Conservation (phyloP, 2,329 filamentous ascomycete genomes). For the Corynespora cassiicola region DNA sequence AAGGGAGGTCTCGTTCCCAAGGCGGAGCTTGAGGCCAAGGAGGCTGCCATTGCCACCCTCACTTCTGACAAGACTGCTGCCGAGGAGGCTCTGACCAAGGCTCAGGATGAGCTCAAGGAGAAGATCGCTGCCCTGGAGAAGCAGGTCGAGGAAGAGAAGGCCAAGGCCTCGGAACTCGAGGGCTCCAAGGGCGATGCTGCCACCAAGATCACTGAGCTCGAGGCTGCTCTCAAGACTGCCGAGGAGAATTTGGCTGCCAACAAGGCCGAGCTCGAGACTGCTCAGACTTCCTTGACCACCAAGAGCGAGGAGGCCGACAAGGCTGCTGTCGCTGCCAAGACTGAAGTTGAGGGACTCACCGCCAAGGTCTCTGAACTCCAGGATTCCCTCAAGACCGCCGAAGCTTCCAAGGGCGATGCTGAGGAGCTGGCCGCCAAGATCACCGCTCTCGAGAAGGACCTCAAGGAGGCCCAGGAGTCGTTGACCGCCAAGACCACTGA, state of each 20-base stretch:
- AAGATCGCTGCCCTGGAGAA: conserved; percentile 22
- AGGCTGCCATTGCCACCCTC: conserved; percentile 4
- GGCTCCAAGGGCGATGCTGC: conserved; percentile 19
- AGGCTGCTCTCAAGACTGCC: conserved; percentile 22
- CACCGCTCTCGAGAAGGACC: conserved; percentile 9
- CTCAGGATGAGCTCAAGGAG: conserved; percentile 11
- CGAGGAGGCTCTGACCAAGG: conserved; percentile 14
- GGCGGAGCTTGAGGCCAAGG: conserved; percentile 13
- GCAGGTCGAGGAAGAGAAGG: conserved; percentile 30
- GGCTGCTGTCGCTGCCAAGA: conserved; percentile 25
- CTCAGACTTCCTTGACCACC: conserved; percentile 20
- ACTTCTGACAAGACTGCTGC: conserved; percentile 12
- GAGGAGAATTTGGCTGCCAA: conserved; percentile 26
- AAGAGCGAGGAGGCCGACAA: conserved; percentile 29
- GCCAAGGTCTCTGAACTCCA: conserved; percentile 29
- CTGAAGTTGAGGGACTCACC: conserved; percentile 28
- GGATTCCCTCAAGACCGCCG: conserved; percentile 28
- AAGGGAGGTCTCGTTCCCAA: conserved; percentile 6
- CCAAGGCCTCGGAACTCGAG: conserved; percentile 18
- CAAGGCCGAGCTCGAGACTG: conserved; percentile 25
- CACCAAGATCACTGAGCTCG: conserved; percentile 23
- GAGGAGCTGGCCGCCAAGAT: conserved; percentile 12
- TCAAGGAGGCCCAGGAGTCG: conserved; percentile 12
- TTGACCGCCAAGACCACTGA: not conserved
- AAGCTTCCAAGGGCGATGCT: conserved; percentile 15